Percentiles rank a stretch among this genome's conserved stretches.
Evolutionary conservation across 2,329 filamentous ascomycete species (phyloP).

Genomic region (Polytolypa hystricis): DNA sequence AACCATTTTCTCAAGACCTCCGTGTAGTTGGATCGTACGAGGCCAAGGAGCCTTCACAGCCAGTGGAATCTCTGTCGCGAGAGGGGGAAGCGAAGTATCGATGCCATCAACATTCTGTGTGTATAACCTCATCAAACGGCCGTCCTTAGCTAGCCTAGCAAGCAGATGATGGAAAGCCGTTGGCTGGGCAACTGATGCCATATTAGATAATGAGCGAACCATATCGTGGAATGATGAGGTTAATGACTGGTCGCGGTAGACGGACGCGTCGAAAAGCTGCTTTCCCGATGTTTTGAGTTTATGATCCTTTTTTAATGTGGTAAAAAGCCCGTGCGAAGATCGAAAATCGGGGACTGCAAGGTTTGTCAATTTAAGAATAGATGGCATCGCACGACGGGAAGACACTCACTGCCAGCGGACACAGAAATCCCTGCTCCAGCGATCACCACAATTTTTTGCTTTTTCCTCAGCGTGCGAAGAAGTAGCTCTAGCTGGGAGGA

Average conservation of each 20-base stretch:
- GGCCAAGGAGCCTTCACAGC: slow-evolving; percentile 85
- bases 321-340: slow-evolving; percentile 81
- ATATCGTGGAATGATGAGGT: slow-evolving; percentile 91
- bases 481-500: slow-evolving; percentile 56
- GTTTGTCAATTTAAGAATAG: slow-evolving; percentile 8
- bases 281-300: slow-evolving; percentile 90
- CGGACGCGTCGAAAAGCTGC: slow-evolving; percentile 90
- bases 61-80: slow-evolving; percentile 71
- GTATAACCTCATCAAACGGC: slow-evolving; percentile 78
- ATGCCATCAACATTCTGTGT: slow-evolving; percentile 96
- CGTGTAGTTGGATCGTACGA: slow-evolving; percentile 83
- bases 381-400: slow-evolving; percentile 11
- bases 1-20: slow-evolving; percentile 89
- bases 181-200: slow-evolving; percentile 66
- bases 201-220: slow-evolving; percentile 76
- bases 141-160: slow-evolving; percentile 77
- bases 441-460: slow-evolving; percentile 94
- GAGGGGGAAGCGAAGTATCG: slow-evolving; percentile 69
- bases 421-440: slow-evolving; percentile 96
- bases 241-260: slow-evolving; percentile 83
- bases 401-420: slow-evolving; percentile 70
- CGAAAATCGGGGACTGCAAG: slow-evolving; percentile 80
- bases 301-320: slow-evolving; percentile 70
- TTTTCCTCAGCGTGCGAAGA: slow-evolving; percentile 64
- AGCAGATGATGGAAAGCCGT: slow-evolving; percentile 90